These are phyloP conservation scores for Phytophthora aleatoria DNA, from an alignment of 352 stramenopile genomes.

Conservation along the genomic window DNA sequence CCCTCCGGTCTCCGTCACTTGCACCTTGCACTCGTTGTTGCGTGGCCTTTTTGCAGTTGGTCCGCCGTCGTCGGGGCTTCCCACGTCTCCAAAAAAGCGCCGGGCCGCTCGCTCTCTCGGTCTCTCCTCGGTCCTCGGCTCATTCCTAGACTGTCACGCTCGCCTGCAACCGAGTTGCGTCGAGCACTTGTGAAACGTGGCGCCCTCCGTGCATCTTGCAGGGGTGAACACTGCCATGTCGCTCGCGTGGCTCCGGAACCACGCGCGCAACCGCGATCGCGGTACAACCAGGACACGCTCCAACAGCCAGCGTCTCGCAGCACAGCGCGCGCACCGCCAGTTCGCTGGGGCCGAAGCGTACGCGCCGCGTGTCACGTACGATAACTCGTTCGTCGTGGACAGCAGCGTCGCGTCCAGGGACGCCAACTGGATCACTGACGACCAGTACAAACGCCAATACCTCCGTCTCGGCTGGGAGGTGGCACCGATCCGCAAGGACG, in stretches of 20 bases:
- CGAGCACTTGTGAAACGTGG: constrained; percentile 18
- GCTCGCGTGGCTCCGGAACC: constrained; percentile 39
- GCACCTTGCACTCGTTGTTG: constrained; percentile 10
- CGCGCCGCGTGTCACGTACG: constrained; percentile 34
- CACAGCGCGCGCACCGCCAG: constrained; percentile 33
- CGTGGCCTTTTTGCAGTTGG: constrained; percentile 36
- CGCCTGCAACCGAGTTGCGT: constrained; percentile 24
- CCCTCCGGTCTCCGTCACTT: constrained; percentile 10
- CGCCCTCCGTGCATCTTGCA: constrained; percentile 11
- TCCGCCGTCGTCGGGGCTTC: constrained; percentile 29
- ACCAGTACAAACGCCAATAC: constrained; percentile 55
- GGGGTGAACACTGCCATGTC: constrained; percentile 27
- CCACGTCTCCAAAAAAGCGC: constrained; percentile 26
- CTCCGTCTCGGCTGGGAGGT: constrained; percentile 45
- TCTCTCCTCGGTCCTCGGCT: constrained; percentile 21
- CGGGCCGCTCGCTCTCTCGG: constrained; percentile 25
- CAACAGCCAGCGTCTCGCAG: constrained; percentile 30
- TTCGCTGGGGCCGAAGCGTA: constrained; percentile 26
- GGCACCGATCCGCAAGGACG: constrained; percentile 44
- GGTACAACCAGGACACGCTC: constrained; percentile 23
- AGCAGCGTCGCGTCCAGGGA: constrained; percentile 36
- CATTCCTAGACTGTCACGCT: constrained; percentile 32
- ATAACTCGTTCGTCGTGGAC: constrained; percentile 37
- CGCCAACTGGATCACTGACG: constrained; percentile 44
- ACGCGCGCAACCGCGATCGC: constrained; percentile 36